Evolutionary conservation across 306 rosid genomes (phyloP).

Genomic region (Quercus aquifolioides): DNA sequence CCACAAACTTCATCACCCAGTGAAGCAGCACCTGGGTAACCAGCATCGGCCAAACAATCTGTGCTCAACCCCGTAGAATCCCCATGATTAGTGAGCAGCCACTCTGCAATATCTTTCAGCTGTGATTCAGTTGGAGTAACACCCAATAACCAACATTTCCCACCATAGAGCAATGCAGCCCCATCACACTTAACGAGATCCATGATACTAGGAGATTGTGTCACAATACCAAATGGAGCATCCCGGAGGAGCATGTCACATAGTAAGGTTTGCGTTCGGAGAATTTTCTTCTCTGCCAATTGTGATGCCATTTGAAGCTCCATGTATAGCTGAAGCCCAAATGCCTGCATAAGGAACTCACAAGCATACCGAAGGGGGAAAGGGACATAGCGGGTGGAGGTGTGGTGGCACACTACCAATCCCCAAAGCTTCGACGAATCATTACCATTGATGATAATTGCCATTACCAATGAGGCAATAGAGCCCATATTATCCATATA

Average conservation of each 20-base stretch:
- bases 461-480: constrained; percentile 68
- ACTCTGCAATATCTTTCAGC: constrained; percentile 64
- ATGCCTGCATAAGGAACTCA: constrained; percentile 80
- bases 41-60: constrained; percentile 71
- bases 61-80: constrained; percentile 82
- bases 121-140: constrained; percentile 79
- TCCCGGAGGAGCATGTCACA: constrained; percentile 90
- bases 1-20: constrained; percentile 78
- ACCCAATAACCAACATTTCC: constrained; percentile 66
- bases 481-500: constrained; percentile 86
- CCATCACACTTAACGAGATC: constrained; percentile 87
- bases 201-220: constrained; percentile 71
- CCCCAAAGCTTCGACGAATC: constrained; percentile 78
- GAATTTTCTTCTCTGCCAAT: constrained; percentile 56
- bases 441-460: constrained; percentile 46
- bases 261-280: constrained; percentile 66
- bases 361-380: constrained; percentile 90
- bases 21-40: constrained; percentile 69
- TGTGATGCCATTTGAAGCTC: constrained; percentile 75
- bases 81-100: constrained; percentile 56
- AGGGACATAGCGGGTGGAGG: constrained; percentile 63
- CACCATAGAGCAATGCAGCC: constrained; percentile 65
- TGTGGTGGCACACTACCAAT: constrained; percentile 82
- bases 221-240: constrained; percentile 59
- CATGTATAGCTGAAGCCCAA: constrained; percentile 65